phyloP scores from a whole-genome alignment of 495 filamentous ascomycete genomes.

The Daldinia loculata region DNA sequence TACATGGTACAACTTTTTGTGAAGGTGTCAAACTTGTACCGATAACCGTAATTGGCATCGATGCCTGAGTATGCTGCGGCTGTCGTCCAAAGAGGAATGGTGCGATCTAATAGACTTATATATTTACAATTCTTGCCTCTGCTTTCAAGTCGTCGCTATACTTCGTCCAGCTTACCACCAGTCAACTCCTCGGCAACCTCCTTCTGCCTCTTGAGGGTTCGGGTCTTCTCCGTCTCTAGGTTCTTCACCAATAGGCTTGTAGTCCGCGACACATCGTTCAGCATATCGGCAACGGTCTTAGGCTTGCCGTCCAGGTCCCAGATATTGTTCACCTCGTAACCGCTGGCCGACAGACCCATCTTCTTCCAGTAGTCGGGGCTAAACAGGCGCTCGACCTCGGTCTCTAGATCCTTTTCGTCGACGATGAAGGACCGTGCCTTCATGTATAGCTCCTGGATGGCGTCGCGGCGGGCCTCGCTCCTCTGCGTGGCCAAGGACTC shows the following conservation, averaged over 20 bases:
- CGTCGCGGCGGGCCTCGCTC: slow-evolving; percentile 55
- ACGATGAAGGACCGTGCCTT: slow-evolving; percentile 58
- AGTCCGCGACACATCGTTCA: slow-evolving; percentile 37
- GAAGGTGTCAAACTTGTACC: slow-evolving; percentile 10
- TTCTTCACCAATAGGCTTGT: slow-evolving; percentile 29
- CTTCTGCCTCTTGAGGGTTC: slow-evolving; percentile 52
- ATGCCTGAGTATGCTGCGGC: neutral
- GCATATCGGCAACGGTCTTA: slow-evolving; percentile 44
- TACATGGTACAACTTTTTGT: slow-evolving; percentile 42
- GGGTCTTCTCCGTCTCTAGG: slow-evolving; percentile 28
- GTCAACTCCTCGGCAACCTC: slow-evolving; percentile 58
- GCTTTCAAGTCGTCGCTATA: neutral
- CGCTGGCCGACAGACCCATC: slow-evolving; percentile 17
- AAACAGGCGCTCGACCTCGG: slow-evolving; percentile 50
- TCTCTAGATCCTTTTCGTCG: slow-evolving; percentile 53
- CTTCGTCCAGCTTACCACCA: slow-evolving; percentile 55
- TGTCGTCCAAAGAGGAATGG: neutral
- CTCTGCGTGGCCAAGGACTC: slow-evolving; percentile 27
- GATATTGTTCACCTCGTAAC: slow-evolving; percentile 47
- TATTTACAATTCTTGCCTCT: neutral
- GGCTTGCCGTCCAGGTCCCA: slow-evolving; percentile 51
- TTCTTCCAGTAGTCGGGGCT: slow-evolving; percentile 40
- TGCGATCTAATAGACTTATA: slow-evolving; percentile 2
- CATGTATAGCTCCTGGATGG: slow-evolving; percentile 58
- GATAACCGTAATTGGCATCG: neutral